Percentiles rank a stretch among this genome's conserved stretches.
phyloP scores from a whole-genome alignment of 352 stramenopile species.

The Pythium monospermum region DNA sequence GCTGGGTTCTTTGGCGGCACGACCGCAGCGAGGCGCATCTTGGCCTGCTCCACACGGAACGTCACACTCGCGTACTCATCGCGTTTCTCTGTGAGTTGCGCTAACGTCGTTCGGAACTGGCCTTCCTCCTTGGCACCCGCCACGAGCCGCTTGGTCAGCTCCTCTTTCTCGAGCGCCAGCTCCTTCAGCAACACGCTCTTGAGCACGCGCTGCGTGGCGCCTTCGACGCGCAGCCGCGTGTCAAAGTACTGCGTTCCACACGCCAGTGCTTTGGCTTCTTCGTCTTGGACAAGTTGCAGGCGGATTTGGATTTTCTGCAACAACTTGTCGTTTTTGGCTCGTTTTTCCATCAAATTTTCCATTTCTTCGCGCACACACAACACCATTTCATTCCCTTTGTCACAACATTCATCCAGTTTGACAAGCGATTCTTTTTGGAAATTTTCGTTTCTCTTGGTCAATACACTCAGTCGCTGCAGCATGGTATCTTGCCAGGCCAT shows the following conservation, averaged over 20 bases:
- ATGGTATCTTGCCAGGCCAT: conserved; percentile 61
- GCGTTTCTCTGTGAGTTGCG: conserved; percentile 22
- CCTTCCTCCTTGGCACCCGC: conserved; percentile 1
- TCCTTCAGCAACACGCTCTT: conserved; percentile 40
- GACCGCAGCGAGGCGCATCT: conserved; percentile 19
- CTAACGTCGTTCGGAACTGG: conserved; percentile 10
- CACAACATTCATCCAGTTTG: conserved; percentile 31
- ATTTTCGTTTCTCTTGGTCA: conserved; percentile 66
- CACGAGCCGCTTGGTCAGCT: conserved; percentile 22
- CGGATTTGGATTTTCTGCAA: conserved; percentile 26
- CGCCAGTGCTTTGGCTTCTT: conserved; percentile 28
- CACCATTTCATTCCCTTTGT: conserved; percentile 54
- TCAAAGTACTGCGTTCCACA: conserved; percentile 55
- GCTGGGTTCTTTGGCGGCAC: not conserved
- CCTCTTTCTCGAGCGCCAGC: conserved; percentile 29
- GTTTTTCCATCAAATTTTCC: conserved; percentile 42
- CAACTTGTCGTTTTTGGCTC: conserved; percentile 22
- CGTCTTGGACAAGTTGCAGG: conserved; percentile 26
- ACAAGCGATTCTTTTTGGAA: conserved; percentile 41
- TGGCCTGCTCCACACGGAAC: conserved; percentile 35
- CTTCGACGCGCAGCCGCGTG: conserved; percentile 47
- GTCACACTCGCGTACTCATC: conserved; percentile 34
- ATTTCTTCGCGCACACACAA: conserved; percentile 51
- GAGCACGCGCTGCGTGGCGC: conserved; percentile 46
- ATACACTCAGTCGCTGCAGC: conserved; percentile 54